phyloP scores from a whole-genome alignment of 2,329 filamentous ascomycete genomes.

The Scleromitrula shiraiana region DNA sequence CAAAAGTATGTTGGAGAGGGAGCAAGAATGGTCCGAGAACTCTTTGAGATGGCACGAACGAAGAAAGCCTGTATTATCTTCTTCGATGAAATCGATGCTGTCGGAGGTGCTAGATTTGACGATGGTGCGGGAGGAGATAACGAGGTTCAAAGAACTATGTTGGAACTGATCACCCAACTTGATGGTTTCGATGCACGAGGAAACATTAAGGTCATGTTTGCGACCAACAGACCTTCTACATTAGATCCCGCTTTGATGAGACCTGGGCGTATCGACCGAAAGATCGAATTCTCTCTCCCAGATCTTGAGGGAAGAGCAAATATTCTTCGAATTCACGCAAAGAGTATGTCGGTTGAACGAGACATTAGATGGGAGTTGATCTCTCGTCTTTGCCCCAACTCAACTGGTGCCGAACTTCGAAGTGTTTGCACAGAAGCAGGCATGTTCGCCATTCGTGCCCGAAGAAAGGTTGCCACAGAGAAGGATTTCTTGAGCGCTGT shows the following conservation, averaged over 20 bases:
- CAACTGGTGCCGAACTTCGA: conserved; percentile 89
- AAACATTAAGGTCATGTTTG: conserved; percentile 99
- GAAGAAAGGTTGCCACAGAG: conserved; percentile 96
- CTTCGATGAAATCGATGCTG: conserved; percentile 96
- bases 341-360: conserved; percentile 98
- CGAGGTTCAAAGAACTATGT: conserved; percentile 95
- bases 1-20: conserved; percentile 99
- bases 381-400: conserved; percentile 91
- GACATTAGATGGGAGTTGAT: conserved; percentile 99
- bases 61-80: conserved; percentile 99
- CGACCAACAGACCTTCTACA: conserved; percentile 91
- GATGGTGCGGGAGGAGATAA: conserved; percentile 96
- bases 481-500: conserved; percentile 98
- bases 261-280: conserved; percentile 93
- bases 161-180: conserved; percentile 93
- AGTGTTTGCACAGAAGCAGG: conserved; percentile 97
- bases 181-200: conserved; percentile 94
- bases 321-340: conserved; percentile 96
- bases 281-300: conserved; percentile 97
- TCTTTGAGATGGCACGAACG: conserved; percentile 98
- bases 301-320: conserved; percentile 96
- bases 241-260: conserved; percentile 96
- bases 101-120: conserved; percentile 92
- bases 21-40: conserved; percentile 94
- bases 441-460: conserved; percentile 93